Evolutionary conservation across 1,284 basidiomycete genomes (phyloP), one percentile per base, ranked within the genome.

Genomic region (Ceratobasidium papillatum): DNA sequence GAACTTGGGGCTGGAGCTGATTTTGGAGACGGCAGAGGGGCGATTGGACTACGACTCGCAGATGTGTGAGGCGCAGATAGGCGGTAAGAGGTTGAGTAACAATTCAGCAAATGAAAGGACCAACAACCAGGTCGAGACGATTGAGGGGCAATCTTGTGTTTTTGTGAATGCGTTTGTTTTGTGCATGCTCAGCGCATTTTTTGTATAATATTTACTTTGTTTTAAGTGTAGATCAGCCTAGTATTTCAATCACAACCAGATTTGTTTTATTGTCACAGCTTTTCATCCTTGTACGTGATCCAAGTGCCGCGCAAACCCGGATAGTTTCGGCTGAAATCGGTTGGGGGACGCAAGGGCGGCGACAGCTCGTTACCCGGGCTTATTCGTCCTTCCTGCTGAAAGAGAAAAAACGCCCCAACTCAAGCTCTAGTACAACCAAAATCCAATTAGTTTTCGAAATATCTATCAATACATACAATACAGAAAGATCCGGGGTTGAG

Each of bases 1-100:
- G 92, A 94, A 79, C 86, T 94, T 77, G 81, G 92, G 75, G 3
- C 45, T 22, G 45, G 58, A 27, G 68, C 68, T 5, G 43, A 62
- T 47, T 62, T 43, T 30, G 59, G 59, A 9, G 59, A 62, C 19
- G 59, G 59, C 22, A 62, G 43, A 36, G 59, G 38, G 38, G n/a
- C 59, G 14, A 47, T 62, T 43, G 59, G 59, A 5, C 25, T 62
- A n/a, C 36, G 41, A 38, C 41, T 62, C 14, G 14, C 49, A 27
- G 59, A 56, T 3, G 68, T 36, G n/a, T 56, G 38, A 38, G 9
- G 45, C 9, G 56, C 12, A 36, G 2, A 8, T n/a, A 9, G 14
- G n/a, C 3, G 7, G 36, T 27, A 38, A 32, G 19, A 19, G 34
- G 56, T 58, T 22, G 43, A n/a, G 27, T n/a, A 36, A 11, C 52